Evolutionary conservation across 2,329 filamentous ascomycete genomes (phyloP), one percentile per base, ranked within the genome.

Genomic region (Capronia americana): DNA sequence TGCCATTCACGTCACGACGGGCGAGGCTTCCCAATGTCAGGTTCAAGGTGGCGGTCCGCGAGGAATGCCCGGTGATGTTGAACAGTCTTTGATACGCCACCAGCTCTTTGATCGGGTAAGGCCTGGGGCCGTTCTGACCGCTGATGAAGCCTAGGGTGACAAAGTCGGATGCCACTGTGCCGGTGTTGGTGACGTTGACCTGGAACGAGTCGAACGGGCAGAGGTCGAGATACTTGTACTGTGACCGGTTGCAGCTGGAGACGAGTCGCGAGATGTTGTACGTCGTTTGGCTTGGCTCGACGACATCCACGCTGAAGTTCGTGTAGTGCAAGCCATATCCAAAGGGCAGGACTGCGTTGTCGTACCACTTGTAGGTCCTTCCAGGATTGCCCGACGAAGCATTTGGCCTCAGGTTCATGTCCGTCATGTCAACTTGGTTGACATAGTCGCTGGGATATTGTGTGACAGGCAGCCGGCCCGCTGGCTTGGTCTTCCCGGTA

Each of bases 321-420:
- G 80, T 81, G 65, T 82, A 82, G 73, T 80, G 80, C 4, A 81
- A 65, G 1, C 80, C 80, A 56, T 79, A 77, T 3, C 80, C 80
- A 59, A 82, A 82, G 11, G 77, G 76, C 20, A 78, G 77, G 4
- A 81, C 79, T 0, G 79, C 73, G 10, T 72, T 72, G 3, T 76
- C 77, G 66, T 81, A 81, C 80, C 80, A 82, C 65, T 78, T 79
- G 63, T 82, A 82, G 0, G 80, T 82, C 17, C 80, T 76, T 0
- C 80, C 80, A 0, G 79, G 80, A 24, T 79, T 80, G 14, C 68
- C 70, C 8, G 66, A 69, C 10, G 66, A 68, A 1, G 71, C 74
- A 23, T 73, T 75, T 0, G 80, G 80, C 2, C 79, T 75, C 11
- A 82, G 73, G n/a, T 69, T 74, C 78, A 80, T 79, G 62, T 82